These are phyloP conservation scores for Sutorius australiensis DNA, from an alignment of 768 basidiomycete species.

Conservation along the genomic window DNA sequence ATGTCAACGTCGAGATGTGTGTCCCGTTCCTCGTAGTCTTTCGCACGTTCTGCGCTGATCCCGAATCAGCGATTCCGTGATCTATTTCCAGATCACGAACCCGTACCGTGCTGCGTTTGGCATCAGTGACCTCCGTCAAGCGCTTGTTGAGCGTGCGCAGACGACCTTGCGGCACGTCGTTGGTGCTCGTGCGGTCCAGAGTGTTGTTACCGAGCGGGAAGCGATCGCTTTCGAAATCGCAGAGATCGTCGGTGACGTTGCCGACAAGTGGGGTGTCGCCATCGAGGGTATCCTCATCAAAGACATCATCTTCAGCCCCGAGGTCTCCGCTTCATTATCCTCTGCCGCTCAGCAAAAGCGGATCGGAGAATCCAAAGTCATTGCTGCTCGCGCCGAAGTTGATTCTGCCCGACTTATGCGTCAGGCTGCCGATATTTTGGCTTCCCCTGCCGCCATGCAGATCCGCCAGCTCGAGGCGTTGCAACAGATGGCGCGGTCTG, in stretches of 20 bases:
- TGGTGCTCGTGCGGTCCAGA: constrained; percentile 91
- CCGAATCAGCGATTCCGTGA: constrained; percentile 73
- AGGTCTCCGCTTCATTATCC: constrained; percentile 87
- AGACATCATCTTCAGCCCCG: constrained; percentile 89
- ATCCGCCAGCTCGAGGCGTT: constrained; percentile 95
- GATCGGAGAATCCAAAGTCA: constrained; percentile 94
- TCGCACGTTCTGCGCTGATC: not conserved
- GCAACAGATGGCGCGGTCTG: constrained; percentile 89
- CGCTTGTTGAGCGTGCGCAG: constrained; percentile 81
- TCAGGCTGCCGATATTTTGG: constrained; percentile 92
- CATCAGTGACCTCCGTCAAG: constrained; percentile 84
- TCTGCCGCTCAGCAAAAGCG: constrained; percentile 97
- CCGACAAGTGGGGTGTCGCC: constrained; percentile 94
- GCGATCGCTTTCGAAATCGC: constrained; percentile 96
- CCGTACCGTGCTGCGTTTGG: constrained; percentile 95
- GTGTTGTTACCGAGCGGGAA: constrained; percentile 94
- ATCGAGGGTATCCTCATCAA: constrained; percentile 96
- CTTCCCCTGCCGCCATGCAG: constrained; percentile 96
- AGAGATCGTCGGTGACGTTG: constrained; percentile 88
- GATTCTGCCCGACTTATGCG: constrained; percentile 94
- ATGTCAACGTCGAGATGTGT: constrained; percentile 92
- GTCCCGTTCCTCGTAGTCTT: not conserved
- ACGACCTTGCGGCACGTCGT: constrained; percentile 98
- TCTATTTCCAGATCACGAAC: constrained; percentile 86
- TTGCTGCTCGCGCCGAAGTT: constrained; percentile 93